Percentiles rank a stretch among this genome's conserved stretches.
phyloP scores from a whole-genome alignment of 164 flowering plant species.

The Akebia trifoliata region DNA sequence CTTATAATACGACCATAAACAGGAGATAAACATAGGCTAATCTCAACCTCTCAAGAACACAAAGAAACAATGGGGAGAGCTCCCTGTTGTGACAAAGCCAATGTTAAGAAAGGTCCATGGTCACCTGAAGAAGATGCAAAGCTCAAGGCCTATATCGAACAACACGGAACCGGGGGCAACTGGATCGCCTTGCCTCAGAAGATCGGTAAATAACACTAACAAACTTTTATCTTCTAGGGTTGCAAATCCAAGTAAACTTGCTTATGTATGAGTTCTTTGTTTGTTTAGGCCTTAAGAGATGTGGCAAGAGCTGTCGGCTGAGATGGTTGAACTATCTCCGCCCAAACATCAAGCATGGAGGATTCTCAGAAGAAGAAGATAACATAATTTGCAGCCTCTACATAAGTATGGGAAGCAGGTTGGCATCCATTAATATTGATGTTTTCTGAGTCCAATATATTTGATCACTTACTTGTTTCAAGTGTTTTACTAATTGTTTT shows the following conservation, averaged over 20 bases:
- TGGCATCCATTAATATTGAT: not conserved
- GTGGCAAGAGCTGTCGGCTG: constrained; percentile 89
- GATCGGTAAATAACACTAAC: constrained; percentile 37
- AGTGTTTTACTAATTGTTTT: not conserved
- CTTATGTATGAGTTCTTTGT: not conserved
- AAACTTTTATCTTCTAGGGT: not conserved
- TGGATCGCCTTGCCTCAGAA: constrained; percentile 90
- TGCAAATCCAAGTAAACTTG: not conserved
- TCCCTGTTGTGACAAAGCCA: constrained; percentile 91
- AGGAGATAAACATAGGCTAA: not conserved
- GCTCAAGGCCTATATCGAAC: constrained; percentile 63
- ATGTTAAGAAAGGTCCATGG: constrained; percentile 93
- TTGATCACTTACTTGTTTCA: not conserved
- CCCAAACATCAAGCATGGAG: constrained; percentile 85
- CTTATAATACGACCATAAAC: not conserved
- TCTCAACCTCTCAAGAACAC: not conserved
- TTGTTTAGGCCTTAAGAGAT: constrained; percentile 65
- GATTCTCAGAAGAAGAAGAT: constrained; percentile 86
- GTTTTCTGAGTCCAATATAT: too few relatives aligned
- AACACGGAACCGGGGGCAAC: constrained; percentile 76
- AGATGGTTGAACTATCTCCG: constrained; percentile 86
- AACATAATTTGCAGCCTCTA: constrained; percentile 77
- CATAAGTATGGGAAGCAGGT: constrained; percentile 86
- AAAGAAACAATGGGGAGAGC: constrained; percentile 74
- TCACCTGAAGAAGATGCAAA: constrained; percentile 86